These are phyloP conservation scores for Candida bentonensis DNA, from an alignment of 805 yeast genomes.

Conservation along the genomic window DNA sequence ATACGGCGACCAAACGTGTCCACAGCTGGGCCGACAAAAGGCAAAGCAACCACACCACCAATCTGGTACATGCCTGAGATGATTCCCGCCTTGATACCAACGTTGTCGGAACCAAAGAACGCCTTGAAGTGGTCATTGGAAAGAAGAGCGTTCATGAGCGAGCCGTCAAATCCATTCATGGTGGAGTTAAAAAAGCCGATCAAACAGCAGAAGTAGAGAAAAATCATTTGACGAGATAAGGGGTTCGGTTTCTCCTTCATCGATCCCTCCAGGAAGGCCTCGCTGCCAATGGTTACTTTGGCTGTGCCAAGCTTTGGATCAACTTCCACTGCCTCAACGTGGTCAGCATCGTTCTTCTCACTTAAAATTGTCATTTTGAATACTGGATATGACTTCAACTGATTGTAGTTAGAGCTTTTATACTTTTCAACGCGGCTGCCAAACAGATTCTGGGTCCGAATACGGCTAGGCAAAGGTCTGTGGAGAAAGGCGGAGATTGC, in stretches of 20 bases:
- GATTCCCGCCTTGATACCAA: conserved; percentile 9
- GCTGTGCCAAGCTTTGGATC: too few species aligned
- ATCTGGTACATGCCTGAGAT: conserved; percentile 11
- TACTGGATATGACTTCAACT: too few species aligned
- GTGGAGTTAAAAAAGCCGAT: conserved; percentile 7
- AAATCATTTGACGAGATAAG: conserved; percentile 3
- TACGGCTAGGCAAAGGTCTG: too few species aligned
- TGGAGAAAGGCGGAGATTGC: too few species aligned
- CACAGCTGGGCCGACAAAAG: conserved; percentile 8
- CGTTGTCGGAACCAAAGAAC: conserved; percentile 7
- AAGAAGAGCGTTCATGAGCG: conserved; percentile 7
- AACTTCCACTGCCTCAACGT: too few species aligned
- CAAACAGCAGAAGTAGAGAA: conserved; percentile 6
- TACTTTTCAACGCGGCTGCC: too few species aligned
- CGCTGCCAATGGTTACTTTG: too few species aligned
- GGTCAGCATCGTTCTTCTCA: too few species aligned
- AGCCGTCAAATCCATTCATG: conserved; percentile 10
- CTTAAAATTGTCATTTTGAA: too few species aligned
- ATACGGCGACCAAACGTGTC: conserved; percentile 8
- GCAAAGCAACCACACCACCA: conserved; percentile 10
- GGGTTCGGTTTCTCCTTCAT: conserved; percentile 5
- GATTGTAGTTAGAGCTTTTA: too few species aligned
- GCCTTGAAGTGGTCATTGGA: conserved; percentile 5
- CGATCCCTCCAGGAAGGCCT: too few species aligned
- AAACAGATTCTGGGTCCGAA: too few species aligned